Evolutionary conservation across 2,329 filamentous ascomycete species (phyloP), one percentile per base, ranked within the genome.

Genomic region (Chaetomium sp.): DNA sequence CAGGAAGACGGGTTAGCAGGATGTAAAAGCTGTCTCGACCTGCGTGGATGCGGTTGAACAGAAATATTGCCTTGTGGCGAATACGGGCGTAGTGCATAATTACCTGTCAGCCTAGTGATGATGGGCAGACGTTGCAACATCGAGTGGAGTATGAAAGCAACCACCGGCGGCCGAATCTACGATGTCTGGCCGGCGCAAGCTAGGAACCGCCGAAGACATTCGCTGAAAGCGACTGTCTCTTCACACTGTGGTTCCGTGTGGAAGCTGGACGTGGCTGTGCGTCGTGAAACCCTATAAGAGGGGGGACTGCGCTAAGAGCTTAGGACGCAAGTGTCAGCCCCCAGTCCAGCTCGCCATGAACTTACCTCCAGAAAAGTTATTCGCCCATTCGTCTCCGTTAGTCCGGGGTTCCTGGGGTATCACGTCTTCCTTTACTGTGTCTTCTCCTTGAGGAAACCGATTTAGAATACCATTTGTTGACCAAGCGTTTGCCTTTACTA

Each of bases 11-110:
- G 34, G 19, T 33, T 4, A n/a, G 19, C 11, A 46, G 38, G 49
- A 33, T 33, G 47, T 32, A 36, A 37, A 46, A 36, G 53, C 19
- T 49, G 34, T 44, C 48, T 59, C 42, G 56, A 42, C 52, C 48
- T 54, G 50, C 53, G 49, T 50, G 44, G 49, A 59, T 61, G 60
- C 55, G 60, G 60, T 64, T 60, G 42, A 59, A 64, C 62, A 64
- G 54, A 42, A 59, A 54, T 61, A 64, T 62, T 58, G 59, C 54
- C 40, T 51, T 59, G 57, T 60, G 55, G 33, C 41, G 56, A 60
- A 33, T 54, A 54, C 52, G 52, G 52, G 42, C 52, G 52, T 54
- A 54, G 52, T 54, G 52, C 52, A 42, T 27, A 27, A 27, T 27
- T 37, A 44, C 52, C 52, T 59, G 57, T 53, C 56, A 55, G 51